A percentile compares a stretch with the other conserved stretches of the same genome.
phyloP scores from a whole-genome alignment of 768 basidiomycete genomes.

The Tephrocybe sp. region DNA sequence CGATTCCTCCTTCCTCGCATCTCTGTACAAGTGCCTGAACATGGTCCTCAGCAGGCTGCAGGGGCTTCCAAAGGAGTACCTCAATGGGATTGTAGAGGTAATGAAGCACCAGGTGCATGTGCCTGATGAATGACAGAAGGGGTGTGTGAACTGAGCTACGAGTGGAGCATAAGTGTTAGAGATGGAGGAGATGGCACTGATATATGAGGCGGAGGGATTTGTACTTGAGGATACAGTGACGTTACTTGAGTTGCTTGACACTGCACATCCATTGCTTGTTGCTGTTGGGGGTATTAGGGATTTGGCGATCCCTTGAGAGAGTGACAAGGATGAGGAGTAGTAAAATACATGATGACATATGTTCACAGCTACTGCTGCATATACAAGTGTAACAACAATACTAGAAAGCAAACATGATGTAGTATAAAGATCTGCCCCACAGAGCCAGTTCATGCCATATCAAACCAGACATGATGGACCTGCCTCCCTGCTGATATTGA shows the following conservation, averaged over 20 bases:
- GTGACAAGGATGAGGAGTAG: conserved; percentile 45
- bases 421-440: too few relatives aligned
- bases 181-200: conserved; percentile 64
- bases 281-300: conserved; percentile 74
- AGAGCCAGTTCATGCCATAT: too few relatives aligned
- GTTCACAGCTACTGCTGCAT: too few relatives aligned
- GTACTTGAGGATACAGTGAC: conserved; percentile 78
- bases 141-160: conserved; percentile 41
- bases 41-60: conserved; percentile 59
- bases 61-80: conserved; percentile 53
- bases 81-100: conserved; percentile 59
- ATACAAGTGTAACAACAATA: too few relatives aligned
- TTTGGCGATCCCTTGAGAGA: conserved; percentile 55
- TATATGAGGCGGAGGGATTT: conserved; percentile 85
- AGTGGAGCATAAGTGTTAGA: conserved; percentile 39
- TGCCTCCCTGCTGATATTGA: too few relatives aligned
- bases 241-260: conserved; percentile 56
- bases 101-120: conserved; percentile 70
- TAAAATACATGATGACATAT: too few relatives aligned
- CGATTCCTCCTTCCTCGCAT: conserved; percentile 76
- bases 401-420: too few relatives aligned
- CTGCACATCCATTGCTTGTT: conserved; percentile 62
- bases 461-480: too few relatives aligned
- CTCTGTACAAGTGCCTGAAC: conserved; percentile 69
- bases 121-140: conserved; percentile 67